Evolutionary conservation across 306 rosid species (phyloP).

Genomic region (Citrullus mucosospermus): DNA sequence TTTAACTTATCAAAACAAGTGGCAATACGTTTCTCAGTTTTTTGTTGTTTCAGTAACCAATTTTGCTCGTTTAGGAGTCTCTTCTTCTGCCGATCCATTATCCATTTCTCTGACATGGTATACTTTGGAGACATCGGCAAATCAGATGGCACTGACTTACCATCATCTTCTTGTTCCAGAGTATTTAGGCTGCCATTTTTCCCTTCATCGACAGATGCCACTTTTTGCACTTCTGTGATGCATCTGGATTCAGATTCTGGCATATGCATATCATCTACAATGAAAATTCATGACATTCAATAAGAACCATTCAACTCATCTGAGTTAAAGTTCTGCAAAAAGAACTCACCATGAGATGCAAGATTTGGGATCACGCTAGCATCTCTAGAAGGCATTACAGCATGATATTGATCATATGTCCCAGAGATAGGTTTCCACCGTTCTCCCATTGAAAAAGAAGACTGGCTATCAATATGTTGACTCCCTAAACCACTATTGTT

Average conservation of each 20-base stretch:
- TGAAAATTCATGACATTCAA: conserved; percentile 5
- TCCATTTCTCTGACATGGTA: conserved; percentile 88
- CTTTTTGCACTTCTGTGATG: conserved; percentile 15
- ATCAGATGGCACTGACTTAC: conserved; percentile 31
- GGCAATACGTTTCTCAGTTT: conserved; percentile 58
- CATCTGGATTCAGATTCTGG: conserved; percentile 16
- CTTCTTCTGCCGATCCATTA: conserved; percentile 71
- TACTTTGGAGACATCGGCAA: conserved; percentile 43
- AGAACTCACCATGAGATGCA: conserved; percentile 47
- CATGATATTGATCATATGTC: conserved; percentile 36
- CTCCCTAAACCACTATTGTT: conserved; percentile 33
- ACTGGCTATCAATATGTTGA: conserved; percentile 29
- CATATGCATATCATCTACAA: conserved; percentile 19
- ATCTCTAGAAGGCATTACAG: conserved; percentile 37
- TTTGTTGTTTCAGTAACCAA: conserved; percentile 60
- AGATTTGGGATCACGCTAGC: conserved; percentile 35
- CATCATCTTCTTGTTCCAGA: conserved; percentile 46
- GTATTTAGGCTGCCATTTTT: conserved; percentile 19
- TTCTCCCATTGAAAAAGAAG: conserved; percentile 54
- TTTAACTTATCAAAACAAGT: conserved; percentile 62
- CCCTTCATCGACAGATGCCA: conserved; percentile 16
- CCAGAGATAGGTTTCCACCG: conserved; percentile 69
- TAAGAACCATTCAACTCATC: conserved; percentile 5
- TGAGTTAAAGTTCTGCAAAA: background rate
- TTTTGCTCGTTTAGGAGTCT: conserved; percentile 49